Percentiles rank a stretch among this genome's conserved stretches.
phyloP scores from a whole-genome alignment of 1,284 basidiomycete genomes.

The Veloporphyrellus conicus region DNA sequence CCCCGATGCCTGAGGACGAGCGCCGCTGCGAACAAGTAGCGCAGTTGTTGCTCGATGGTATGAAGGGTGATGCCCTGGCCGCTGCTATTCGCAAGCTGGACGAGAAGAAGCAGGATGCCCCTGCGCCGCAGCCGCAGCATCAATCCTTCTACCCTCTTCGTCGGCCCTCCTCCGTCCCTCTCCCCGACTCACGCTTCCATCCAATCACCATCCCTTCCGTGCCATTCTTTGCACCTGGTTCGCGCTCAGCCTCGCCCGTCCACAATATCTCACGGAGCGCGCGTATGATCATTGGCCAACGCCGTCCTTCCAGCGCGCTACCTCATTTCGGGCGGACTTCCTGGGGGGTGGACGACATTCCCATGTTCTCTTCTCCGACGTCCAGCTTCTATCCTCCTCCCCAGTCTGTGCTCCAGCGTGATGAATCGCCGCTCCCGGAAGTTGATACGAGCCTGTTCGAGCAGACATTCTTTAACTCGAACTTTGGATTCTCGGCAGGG shows the following conservation, averaged over 20 bases:
- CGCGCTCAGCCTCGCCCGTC: conserved; percentile 43
- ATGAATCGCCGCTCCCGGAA: conserved; percentile 48
- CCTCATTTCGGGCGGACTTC: conserved; percentile 24
- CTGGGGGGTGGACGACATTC: conserved; percentile 27
- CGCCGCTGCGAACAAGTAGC: conserved; percentile 55
- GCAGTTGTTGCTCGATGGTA: conserved; percentile 55
- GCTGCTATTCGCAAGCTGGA: conserved; percentile 59
- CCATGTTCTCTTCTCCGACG: conserved; percentile 8
- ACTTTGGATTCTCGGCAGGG: conserved; percentile 27
- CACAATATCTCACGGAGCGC: conserved; percentile 41
- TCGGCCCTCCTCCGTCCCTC: conserved; percentile 61
- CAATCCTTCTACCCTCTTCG: conserved; percentile 39
- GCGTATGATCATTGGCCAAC: conserved; percentile 36
- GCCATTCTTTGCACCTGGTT: conserved; percentile 32
- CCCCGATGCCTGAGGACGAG: conserved; percentile 45
- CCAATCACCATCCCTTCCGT: conserved; percentile 42
- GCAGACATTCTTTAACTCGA: conserved; percentile 24
- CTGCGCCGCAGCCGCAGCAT: conserved; percentile 13
- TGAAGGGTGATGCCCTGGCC: conserved; percentile 60
- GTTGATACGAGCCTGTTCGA: conserved; percentile 51
- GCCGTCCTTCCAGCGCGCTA: conserved; percentile 31
- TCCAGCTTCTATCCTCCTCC: conserved; percentile 3
- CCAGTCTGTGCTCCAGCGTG: conserved; percentile 36
- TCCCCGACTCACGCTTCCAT: conserved; percentile 43
- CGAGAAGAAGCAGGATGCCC: conserved; percentile 17